A percentile compares a stretch with the other conserved stretches of the same genome.
Conservation (phyloP, 768 basidiomycete species). For the Lactifluus volemus region DNA sequence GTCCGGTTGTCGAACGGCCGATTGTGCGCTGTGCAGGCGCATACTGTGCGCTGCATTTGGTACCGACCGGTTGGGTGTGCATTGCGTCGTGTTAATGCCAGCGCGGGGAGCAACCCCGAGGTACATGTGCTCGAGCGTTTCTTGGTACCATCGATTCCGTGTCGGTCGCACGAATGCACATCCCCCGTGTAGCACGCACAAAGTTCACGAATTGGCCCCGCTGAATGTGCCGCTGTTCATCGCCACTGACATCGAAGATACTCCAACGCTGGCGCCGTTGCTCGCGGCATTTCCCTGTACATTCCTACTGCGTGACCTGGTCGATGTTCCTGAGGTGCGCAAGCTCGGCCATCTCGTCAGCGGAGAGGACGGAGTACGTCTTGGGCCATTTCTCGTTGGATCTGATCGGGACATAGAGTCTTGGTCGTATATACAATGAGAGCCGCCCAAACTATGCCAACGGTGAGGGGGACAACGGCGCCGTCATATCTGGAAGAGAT, state of each 20-base stretch:
- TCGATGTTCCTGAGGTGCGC: neutral
- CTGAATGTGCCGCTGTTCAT: slow-evolving; percentile 59
- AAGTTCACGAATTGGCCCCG: slow-evolving; percentile 23
- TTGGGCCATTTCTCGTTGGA: slow-evolving; percentile 35
- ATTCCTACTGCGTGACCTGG: slow-evolving; percentile 43
- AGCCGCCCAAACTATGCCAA: neutral
- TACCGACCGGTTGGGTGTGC: slow-evolving; percentile 44
- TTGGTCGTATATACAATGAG: no score
- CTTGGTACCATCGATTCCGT: slow-evolving; percentile 19
- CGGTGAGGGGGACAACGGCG: slow-evolving; percentile 13
- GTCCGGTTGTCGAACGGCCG: slow-evolving; percentile 61
- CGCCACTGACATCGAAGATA: slow-evolving; percentile 48
- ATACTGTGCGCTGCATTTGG: slow-evolving; percentile 45
- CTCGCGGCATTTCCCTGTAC: slow-evolving; percentile 52
- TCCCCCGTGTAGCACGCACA: slow-evolving; percentile 25
- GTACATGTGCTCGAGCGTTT: slow-evolving; percentile 8
- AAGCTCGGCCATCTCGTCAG: slow-evolving; percentile 25
- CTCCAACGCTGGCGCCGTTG: slow-evolving; percentile 36
- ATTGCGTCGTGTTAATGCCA: slow-evolving; percentile 27
- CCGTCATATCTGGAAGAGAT: no score
- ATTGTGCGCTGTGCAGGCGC: slow-evolving; percentile 37
- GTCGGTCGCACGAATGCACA: slow-evolving; percentile 16
- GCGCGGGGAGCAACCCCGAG: neutral
- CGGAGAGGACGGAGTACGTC: slow-evolving; percentile 38
- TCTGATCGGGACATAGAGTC: neutral